Percentiles rank a stretch among this genome's conserved stretches.
Evolutionary conservation across 2,329 filamentous ascomycete genomes (phyloP).

Genomic region (Penicillium sp.): DNA sequence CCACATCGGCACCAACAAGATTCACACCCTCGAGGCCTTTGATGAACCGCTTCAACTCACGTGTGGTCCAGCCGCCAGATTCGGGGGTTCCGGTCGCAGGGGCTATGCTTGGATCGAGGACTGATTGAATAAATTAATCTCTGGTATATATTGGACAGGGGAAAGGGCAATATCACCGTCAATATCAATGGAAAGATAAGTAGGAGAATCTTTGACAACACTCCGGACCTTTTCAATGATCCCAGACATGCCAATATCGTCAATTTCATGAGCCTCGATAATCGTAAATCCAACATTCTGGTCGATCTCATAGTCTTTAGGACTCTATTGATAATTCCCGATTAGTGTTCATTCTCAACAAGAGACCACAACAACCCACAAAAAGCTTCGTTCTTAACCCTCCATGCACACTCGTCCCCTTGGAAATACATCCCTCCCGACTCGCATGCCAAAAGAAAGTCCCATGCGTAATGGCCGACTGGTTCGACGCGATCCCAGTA

Average conservation of each 20-base stretch:
- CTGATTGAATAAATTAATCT: slow-evolving; percentile 2
- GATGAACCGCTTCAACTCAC: slow-evolving; percentile 19
- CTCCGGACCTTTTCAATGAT: slow-evolving; percentile 19
- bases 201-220: slow-evolving; percentile 20
- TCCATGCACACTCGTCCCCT: slow-evolving; percentile 25
- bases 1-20: slow-evolving; percentile 22
- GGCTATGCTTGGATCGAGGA: slow-evolving; percentile 33
- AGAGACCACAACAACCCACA: not conserved
- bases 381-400: slow-evolving; percentile 26
- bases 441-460: slow-evolving; percentile 29
- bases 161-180: slow-evolving; percentile 17
- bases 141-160: not conserved
- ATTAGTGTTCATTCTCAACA: not conserved
- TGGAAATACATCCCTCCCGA: slow-evolving; percentile 23
- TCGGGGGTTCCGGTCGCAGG: slow-evolving; percentile 32
- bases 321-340: not conserved
- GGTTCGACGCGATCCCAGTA: slow-evolving; percentile 21
- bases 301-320: slow-evolving; percentile 26
- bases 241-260: slow-evolving; percentile 23
- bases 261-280: slow-evolving; percentile 27
- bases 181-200: slow-evolving; percentile 35
- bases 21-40: slow-evolving; percentile 19
- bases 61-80: slow-evolving; percentile 23
- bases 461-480: slow-evolving; percentile 26
- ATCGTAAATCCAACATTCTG: slow-evolving; percentile 22